These are phyloP conservation scores for Hymenotorrendiella dingleyae DNA, from an alignment of 2,329 filamentous ascomycete genomes.

Conservation along the genomic window DNA sequence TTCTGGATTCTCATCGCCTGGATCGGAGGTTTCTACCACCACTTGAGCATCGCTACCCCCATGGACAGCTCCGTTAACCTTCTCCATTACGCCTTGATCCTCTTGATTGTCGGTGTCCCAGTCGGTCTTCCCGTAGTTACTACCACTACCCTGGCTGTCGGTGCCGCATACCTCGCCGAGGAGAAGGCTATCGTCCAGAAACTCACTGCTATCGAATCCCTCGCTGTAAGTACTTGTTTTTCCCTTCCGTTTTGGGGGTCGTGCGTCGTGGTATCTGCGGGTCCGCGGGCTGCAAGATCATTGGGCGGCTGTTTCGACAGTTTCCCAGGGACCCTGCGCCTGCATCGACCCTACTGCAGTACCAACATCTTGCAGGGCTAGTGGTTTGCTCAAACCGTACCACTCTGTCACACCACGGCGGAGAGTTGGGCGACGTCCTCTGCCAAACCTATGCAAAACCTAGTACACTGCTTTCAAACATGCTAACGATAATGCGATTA, in stretches of 20 bases:
- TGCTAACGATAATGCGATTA: conserved; percentile 13
- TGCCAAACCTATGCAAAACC: too few relatives aligned
- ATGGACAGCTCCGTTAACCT: conserved; percentile 55
- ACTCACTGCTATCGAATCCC: conserved; percentile 71
- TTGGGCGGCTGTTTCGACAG: neutral
- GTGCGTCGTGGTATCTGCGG: neutral
- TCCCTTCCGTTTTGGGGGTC: neutral
- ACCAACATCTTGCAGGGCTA: too few relatives aligned
- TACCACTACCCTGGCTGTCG: conserved; percentile 71
- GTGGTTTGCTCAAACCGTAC: too few relatives aligned
- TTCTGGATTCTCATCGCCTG: conserved; percentile 70
- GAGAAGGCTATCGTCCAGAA: conserved; percentile 77
- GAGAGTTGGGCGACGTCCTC: too few relatives aligned
- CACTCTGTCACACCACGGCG: too few relatives aligned
- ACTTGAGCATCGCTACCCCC: conserved; percentile 56
- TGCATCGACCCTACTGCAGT: neutral
- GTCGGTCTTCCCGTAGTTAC: conserved; percentile 76
- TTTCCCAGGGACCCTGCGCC: neutral
- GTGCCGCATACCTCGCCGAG: conserved; percentile 70
- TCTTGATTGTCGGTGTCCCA: conserved; percentile 73
- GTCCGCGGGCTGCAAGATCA: neutral
- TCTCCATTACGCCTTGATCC: conserved; percentile 62
- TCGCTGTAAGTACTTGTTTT: conserved; percentile 39
- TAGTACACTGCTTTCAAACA: too few relatives aligned
- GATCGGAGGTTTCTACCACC: conserved; percentile 75